Conservation (phyloP, 2,329 filamentous ascomycete genomes). For the Sporothrix brasiliensis region DNA sequence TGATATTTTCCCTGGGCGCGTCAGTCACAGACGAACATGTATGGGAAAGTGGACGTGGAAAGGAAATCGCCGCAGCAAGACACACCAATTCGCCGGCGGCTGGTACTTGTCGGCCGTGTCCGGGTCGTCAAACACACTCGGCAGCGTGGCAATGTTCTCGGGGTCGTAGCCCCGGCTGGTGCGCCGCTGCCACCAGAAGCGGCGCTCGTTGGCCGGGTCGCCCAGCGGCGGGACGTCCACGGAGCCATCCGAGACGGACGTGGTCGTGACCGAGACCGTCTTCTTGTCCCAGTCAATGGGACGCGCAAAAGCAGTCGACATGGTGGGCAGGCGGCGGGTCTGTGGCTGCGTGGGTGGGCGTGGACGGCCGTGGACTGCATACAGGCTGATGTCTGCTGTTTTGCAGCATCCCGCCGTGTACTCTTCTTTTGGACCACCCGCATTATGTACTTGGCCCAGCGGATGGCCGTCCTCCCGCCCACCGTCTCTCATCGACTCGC, state of each 20-base stretch:
- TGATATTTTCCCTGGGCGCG: conserved; percentile 40
- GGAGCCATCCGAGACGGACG: background rate
- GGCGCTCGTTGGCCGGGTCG: conserved; percentile 21
- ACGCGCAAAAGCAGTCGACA: conserved; percentile 6
- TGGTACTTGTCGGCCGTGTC: conserved; percentile 44
- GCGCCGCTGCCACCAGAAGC: conserved; percentile 42
- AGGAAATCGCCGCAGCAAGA: background rate
- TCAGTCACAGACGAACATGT: background rate
- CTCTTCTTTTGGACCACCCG: background rate
- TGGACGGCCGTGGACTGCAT: background rate
- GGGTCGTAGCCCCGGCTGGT: conserved; percentile 39
- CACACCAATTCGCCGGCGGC: conserved; percentile 39
- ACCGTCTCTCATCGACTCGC: background rate
- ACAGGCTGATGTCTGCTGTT: too few species aligned
- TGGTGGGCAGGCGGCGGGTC: background rate
- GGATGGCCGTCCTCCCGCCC: background rate
- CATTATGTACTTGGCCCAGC: background rate
- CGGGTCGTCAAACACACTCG: conserved; percentile 47
- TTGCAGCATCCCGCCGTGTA: too few species aligned
- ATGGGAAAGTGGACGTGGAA: too few species aligned
- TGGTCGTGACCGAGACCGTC: background rate
- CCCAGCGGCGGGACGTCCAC: conserved; percentile 14
- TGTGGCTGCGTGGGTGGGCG: too few species aligned
- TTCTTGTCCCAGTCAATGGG: conserved; percentile 16
- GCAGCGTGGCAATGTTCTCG: conserved; percentile 45